Conservation (phyloP, 2,329 filamentous ascomycete genomes). For the Sphaerulina musiva region DNA sequence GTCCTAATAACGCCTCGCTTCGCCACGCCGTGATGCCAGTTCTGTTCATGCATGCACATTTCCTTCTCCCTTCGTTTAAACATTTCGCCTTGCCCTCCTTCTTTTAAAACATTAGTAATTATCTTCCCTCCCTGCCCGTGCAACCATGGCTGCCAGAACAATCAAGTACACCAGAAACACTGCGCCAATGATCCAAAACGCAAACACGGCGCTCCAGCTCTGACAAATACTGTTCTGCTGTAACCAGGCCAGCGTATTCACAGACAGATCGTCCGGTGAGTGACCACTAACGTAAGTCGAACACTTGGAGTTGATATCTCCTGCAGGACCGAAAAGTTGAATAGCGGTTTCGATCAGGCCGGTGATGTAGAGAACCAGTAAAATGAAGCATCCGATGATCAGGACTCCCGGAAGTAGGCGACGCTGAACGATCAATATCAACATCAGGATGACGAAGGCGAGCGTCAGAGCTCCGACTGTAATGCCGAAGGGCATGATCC, state of each 20-base stretch:
- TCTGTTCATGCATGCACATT: not conserved
- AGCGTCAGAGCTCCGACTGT: slow-evolving; percentile 52
- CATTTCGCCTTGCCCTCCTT: not conserved
- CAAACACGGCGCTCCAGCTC: slow-evolving; percentile 58
- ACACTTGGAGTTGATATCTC: slow-evolving; percentile 55
- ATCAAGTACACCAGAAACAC: slow-evolving; percentile 64
- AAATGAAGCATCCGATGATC: slow-evolving; percentile 55
- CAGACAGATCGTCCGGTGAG: slow-evolving; percentile 42
- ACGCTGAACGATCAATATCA: slow-evolving; percentile 51
- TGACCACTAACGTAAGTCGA: slow-evolving; percentile 51
- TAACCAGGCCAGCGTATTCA: slow-evolving; percentile 55
- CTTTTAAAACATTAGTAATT: slow-evolving; percentile 1
- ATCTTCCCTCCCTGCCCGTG: slow-evolving; percentile 28
- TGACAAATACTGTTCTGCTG: slow-evolving; percentile 58
- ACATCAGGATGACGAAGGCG: slow-evolving; percentile 53
- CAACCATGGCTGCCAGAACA: slow-evolving; percentile 45
- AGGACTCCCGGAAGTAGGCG: slow-evolving; percentile 54
- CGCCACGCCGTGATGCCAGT: not conserved
- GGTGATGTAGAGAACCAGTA: slow-evolving; percentile 56
- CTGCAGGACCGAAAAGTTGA: slow-evolving; percentile 52
- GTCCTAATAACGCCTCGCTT: not conserved
- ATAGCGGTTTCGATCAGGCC: slow-evolving; percentile 58
- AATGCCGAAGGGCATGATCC: slow-evolving; percentile 60
- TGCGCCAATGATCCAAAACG: slow-evolving; percentile 56
- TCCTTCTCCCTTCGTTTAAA: not conserved